Conservation (phyloP, 129 eudicot species). For the Calendula officinalis region DNA sequence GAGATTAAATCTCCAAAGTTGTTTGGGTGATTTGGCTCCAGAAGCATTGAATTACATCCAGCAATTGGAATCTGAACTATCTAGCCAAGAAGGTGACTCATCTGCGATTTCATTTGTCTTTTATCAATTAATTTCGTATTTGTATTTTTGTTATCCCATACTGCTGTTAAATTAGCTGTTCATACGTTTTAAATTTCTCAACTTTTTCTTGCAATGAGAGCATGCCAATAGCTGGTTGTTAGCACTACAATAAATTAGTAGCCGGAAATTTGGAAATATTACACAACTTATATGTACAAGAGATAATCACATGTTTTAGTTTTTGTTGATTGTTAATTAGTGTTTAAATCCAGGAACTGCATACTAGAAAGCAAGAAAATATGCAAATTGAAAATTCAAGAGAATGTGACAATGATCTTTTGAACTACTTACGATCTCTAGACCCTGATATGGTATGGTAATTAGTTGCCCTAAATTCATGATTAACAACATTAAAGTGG, state of each 20-base stretch:
- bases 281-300: background rate
- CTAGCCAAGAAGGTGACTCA: slow-evolving; percentile 59
- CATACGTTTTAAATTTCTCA: background rate
- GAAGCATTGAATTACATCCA: slow-evolving; percentile 69
- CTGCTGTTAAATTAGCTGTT: background rate
- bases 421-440: slow-evolving; percentile 64
- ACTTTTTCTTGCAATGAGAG: background rate
- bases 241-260: background rate
- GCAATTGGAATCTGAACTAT: slow-evolving; percentile 62
- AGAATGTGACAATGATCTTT: slow-evolving; percentile 61
- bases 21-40: slow-evolving; percentile 60
- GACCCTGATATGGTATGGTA: slow-evolving; percentile 95
- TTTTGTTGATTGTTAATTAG: slow-evolving; percentile 11
- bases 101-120: background rate
- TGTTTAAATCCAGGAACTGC: slow-evolving; percentile 52
- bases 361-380: slow-evolving; percentile 53
- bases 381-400: slow-evolving; percentile 50
- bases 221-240: slow-evolving; percentile 1
- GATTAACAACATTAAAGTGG: background rate
- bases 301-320: background rate
- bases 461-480: slow-evolving; percentile 1
- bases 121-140: background rate
- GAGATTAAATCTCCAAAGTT: slow-evolving; percentile 36
- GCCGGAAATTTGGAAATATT: background rate
- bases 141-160: background rate